phyloP scores from a whole-genome alignment of 768 basidiomycete genomes.

The Russula olivacea region DNA sequence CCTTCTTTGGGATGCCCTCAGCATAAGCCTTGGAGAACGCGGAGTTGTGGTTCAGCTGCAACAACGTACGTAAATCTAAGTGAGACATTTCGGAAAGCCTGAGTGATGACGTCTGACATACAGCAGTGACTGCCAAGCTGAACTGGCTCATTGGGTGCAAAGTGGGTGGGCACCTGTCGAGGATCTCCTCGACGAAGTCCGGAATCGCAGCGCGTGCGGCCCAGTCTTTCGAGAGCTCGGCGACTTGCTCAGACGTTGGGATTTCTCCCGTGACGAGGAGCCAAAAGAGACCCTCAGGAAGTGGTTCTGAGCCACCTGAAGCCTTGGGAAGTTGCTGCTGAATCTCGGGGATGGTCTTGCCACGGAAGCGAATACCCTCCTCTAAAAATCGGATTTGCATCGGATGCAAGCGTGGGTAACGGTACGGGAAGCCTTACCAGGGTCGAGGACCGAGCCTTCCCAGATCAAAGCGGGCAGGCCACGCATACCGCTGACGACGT shows the following conservation, averaged over 20 bases:
- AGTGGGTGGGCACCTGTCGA: slow-evolving; percentile 89
- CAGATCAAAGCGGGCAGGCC: slow-evolving; percentile 92
- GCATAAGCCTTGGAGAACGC: slow-evolving; percentile 95
- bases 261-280: slow-evolving; percentile 91
- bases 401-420: slow-evolving; percentile 15
- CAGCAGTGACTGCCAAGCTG: slow-evolving; percentile 90
- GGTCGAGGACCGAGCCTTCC: slow-evolving; percentile 97
- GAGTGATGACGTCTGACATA: slow-evolving; percentile 33
- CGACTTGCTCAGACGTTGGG: slow-evolving; percentile 85
- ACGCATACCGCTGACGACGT: slow-evolving; percentile 64
- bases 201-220: slow-evolving; percentile 88
- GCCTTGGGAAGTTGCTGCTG: slow-evolving; percentile 85
- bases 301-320: slow-evolving; percentile 79
- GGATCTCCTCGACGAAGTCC: slow-evolving; percentile 91
- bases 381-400: slow-evolving; percentile 40
- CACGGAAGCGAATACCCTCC: slow-evolving; percentile 98
- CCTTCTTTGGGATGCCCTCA: slow-evolving; percentile 86
- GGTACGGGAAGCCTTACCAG: slow-evolving; percentile 45
- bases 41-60: slow-evolving; percentile 86
- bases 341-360: slow-evolving; percentile 89
- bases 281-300: slow-evolving; percentile 95
- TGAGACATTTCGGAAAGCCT: neutral
- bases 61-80: slow-evolving; percentile 17
- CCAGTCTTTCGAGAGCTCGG: slow-evolving; percentile 86
- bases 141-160: slow-evolving; percentile 99